Conservation (phyloP, 2,329 filamentous ascomycete genomes). For the Hypoxylon sp. region DNA sequence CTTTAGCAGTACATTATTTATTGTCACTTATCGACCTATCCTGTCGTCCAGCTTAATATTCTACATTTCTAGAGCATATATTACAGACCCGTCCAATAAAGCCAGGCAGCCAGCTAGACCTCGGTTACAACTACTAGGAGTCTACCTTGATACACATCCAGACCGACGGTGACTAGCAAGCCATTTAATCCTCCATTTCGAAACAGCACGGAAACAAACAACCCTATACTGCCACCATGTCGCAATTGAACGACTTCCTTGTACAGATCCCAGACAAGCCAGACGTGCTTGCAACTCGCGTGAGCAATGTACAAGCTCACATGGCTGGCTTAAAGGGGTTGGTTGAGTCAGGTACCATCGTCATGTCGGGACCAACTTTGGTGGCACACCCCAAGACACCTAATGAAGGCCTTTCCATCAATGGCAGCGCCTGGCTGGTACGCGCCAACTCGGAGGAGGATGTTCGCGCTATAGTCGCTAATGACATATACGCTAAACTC, state of each 20-base stretch:
- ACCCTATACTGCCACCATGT: constrained; percentile 22
- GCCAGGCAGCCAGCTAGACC: not conserved
- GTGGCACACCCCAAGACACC: constrained; percentile 33
- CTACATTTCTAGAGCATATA: not conserved
- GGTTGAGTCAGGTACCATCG: constrained; percentile 40
- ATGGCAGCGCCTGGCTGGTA: constrained; percentile 44
- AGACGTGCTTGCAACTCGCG: constrained; percentile 26
- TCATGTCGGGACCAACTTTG: constrained; percentile 44
- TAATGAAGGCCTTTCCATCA: constrained; percentile 35
- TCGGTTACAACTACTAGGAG: not conserved
- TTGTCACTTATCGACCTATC: not conserved
- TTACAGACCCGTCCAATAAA: not conserved
- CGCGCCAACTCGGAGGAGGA: constrained; percentile 39
- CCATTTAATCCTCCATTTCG: not conserved
- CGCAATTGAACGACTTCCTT: constrained; percentile 44
- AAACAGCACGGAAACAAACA: not conserved
- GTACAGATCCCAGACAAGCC: constrained; percentile 45
- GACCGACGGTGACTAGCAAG: not conserved
- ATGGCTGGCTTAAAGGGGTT: constrained; percentile 40
- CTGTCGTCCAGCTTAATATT: not conserved
- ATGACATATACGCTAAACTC: constrained; percentile 41
- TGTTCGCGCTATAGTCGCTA: constrained; percentile 36
- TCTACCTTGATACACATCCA: not conserved
- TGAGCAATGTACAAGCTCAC: constrained; percentile 41
- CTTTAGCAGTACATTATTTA: constrained; percentile 8